Evolutionary conservation across 129 eudicot species (phyloP).

Genomic region (Helichrysum umbraculigerum): DNA sequence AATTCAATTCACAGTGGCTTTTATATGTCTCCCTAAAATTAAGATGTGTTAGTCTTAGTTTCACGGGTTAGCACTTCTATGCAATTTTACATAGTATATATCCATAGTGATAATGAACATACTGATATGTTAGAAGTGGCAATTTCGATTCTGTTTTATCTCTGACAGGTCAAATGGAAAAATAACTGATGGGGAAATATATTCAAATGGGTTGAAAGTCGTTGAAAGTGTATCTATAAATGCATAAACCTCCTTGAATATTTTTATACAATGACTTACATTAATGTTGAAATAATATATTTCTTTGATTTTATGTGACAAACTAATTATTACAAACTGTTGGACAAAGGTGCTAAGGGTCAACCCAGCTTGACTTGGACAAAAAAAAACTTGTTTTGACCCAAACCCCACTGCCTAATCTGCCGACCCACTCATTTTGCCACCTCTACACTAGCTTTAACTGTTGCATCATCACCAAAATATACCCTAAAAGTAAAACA

Average conservation of each 20-base stretch:
- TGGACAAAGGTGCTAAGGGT: neutral
- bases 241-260: neutral
- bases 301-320: neutral
- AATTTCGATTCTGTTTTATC: neutral
- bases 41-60: neutral
- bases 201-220: neutral
- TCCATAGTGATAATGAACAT: neutral
- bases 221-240: neutral
- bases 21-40: neutral
- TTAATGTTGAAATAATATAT: neutral
- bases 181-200: neutral
- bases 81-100: constrained; percentile 1
- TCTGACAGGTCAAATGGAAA: neutral
- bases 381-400: neutral
- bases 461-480: constrained; percentile 12
- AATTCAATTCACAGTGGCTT: constrained; percentile 1
- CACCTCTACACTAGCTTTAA: neutral
- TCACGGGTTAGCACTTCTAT: constrained; percentile 10
- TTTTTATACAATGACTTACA: neutral
- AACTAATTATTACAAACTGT: neutral
- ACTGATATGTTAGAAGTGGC: neutral
- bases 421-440: neutral
- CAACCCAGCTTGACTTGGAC: neutral
- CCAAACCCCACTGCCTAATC: neutral
- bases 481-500: neutral